Evolutionary conservation across 306 rosid species (phyloP), one percentile per base, ranked within the genome.

Genomic region (Prunus mongolica): DNA sequence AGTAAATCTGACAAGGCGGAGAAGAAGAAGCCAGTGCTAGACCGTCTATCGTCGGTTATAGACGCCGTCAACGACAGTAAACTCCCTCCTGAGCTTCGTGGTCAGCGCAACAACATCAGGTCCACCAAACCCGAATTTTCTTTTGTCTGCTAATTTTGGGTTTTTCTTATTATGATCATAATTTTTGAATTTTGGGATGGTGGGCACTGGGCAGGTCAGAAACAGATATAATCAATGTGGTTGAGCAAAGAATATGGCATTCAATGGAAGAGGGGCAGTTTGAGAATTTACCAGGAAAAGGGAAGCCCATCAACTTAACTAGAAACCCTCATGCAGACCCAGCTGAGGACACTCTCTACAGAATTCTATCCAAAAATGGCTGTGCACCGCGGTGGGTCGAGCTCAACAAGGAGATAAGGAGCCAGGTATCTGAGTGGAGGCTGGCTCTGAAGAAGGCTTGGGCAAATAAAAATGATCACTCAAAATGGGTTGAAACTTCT

Each of bases 241-340:
- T 93, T 57, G 98, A 91, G 90, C 96, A 88, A 73, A 87, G 96
- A 81, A 93, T 93, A 76, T 93, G 97, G 96, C 97, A 88, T 83
- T 91, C 98, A 27, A 93, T 93, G 98, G 97, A 91, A 82, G 97
- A 90, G 71, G 98, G 98, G 18, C 86, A 91, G 11, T 93, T 91
- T 70, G 97, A 93, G 81, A 91, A 93, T 73, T 84, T 93, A 76
- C 89, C 98, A 0, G 98, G 98, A 49, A 91, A 93, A 82, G 98
- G 98, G 15, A 93, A 93, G 77, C 98, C 97, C 1, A 89, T 90
- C 12, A 86, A 91, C 74, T 87, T 87, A 2, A 85, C 76, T 30
- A 82, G 74, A 8, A 93, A 93, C 79, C 97, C 98, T 76, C 97
- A 93, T 49, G 98, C 91, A 3, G 97, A 93, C 82, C 93, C 98